Evolutionary conservation across 805 yeast genomes (phyloP).

Genomic region (Dipodascopsis tothii): DNA sequence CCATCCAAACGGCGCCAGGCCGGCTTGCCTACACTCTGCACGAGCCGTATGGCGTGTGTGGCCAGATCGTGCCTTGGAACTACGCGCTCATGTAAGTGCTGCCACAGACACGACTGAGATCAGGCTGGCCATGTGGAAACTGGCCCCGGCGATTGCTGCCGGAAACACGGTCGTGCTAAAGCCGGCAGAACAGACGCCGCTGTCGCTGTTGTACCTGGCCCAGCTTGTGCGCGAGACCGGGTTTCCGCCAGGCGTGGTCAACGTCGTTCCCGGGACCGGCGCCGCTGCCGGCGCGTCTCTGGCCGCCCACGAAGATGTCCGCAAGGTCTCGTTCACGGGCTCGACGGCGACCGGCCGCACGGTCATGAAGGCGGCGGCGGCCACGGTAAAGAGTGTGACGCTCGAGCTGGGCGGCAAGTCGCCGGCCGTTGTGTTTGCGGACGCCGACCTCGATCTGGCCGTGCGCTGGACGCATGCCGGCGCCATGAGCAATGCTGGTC

Average conservation of each 20-base stretch:
- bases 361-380: slow-evolving; percentile 70
- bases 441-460: slow-evolving; percentile 72
- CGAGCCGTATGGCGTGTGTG: slow-evolving; percentile 61
- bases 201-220: slow-evolving; percentile 58
- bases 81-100: slow-evolving; percentile 41
- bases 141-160: slow-evolving; percentile 75
- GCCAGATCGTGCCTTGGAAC: slow-evolving; percentile 67
- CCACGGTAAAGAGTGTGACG: slow-evolving; percentile 69
- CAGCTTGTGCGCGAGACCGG: slow-evolving; percentile 55
- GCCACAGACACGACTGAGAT: not conserved
- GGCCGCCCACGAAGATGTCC: slow-evolving; percentile 56
- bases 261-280: slow-evolving; percentile 66
- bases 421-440: slow-evolving; percentile 80
- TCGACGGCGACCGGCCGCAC: slow-evolving; percentile 81
- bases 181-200: slow-evolving; percentile 69
- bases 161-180: slow-evolving; percentile 69
- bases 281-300: slow-evolving; percentile 60
- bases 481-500: slow-evolving; percentile 89
- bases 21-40: slow-evolving; percentile 63
- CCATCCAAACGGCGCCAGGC: slow-evolving; percentile 51
- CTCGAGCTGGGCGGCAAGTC: slow-evolving; percentile 95
- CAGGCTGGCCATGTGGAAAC: slow-evolving; percentile 48
- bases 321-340: slow-evolving; percentile 78
- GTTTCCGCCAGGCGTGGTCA: slow-evolving; percentile 69
- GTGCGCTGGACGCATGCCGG: slow-evolving; percentile 67